These are phyloP conservation scores for Tillandsia fasciculata DNA, from an alignment of 176 grass and related monocot species.

Conservation along the genomic window DNA sequence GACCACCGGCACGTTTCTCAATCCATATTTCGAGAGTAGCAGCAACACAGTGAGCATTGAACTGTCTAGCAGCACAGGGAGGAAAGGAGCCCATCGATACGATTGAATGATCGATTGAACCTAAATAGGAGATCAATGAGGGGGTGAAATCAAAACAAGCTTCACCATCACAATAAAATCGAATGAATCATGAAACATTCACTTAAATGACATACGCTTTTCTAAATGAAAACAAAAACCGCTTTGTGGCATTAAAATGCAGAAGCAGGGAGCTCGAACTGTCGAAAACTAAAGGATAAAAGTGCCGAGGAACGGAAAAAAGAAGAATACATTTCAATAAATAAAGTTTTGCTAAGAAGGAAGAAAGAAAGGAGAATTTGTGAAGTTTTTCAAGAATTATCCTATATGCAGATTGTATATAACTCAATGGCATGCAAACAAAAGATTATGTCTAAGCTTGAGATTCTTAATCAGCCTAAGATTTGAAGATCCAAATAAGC, in stretches of 20 bases:
- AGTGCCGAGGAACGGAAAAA: neutral
- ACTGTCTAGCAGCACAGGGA: conserved; percentile 57
- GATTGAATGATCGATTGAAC: conserved; percentile 64
- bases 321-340: neutral
- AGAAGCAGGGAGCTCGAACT: neutral
- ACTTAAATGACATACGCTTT: no score
- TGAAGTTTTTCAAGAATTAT: neutral
- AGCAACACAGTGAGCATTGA: conserved; percentile 79
- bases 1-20: conserved; percentile 85
- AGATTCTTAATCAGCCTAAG: no score
- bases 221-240: no score
- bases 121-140: conserved; percentile 28
- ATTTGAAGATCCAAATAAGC: no score
- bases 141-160: conserved; percentile 3
- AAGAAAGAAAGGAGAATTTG: neutral
- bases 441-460: neutral
- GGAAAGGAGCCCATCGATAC: conserved; percentile 57
- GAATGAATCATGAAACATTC: neutral
- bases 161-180: neutral
- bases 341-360: neutral
- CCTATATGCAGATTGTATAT: neutral
- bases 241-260: no score
- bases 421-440: neutral
- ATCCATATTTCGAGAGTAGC: conserved; percentile 88
- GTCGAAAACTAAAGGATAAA: neutral